Conservation (phyloP, 768 basidiomycete genomes). For the Gelatoporia subvermispora region DNA sequence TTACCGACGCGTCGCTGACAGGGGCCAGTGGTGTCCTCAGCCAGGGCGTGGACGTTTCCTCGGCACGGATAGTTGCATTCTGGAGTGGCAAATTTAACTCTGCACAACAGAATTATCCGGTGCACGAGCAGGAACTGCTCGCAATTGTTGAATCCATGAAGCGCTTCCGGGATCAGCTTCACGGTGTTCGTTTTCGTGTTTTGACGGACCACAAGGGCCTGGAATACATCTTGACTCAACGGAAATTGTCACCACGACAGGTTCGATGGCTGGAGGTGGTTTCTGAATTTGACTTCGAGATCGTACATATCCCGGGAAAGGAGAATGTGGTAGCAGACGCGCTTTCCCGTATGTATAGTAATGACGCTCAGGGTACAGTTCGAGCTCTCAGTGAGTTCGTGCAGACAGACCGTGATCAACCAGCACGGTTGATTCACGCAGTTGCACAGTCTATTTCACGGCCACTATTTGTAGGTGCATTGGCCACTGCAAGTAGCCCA, state of each 20-base stretch:
- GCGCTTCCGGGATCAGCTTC: slow-evolving; percentile 20
- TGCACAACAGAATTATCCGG: slow-evolving; percentile 28
- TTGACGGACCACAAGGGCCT: slow-evolving; percentile 24
- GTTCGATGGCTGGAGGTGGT: slow-evolving; percentile 21
- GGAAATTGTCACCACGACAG: slow-evolving; percentile 18
- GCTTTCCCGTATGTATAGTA: slow-evolving; percentile 14
- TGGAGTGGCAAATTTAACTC: slow-evolving; percentile 22
- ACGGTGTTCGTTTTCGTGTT: slow-evolving; percentile 16
- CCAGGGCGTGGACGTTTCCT: slow-evolving; percentile 15
- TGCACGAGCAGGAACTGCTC: slow-evolving; percentile 34
- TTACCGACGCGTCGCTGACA: slow-evolving; percentile 15
- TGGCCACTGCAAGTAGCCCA: too few relatives aligned
- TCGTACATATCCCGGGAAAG: slow-evolving; percentile 22
- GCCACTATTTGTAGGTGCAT: too few relatives aligned
- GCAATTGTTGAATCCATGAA: slow-evolving; percentile 33
- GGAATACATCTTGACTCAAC: slow-evolving; percentile 14
- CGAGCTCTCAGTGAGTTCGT: slow-evolving; percentile 12
- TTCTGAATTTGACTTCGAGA: slow-evolving; percentile 24
- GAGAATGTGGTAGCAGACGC: slow-evolving; percentile 23
- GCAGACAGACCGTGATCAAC: slow-evolving; percentile 3
- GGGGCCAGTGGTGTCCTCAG: slow-evolving; percentile 12
- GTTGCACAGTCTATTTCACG: too few relatives aligned
- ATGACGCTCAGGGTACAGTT: slow-evolving; percentile 10
- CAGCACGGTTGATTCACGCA: too few relatives aligned
- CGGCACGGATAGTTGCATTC: slow-evolving; percentile 15